phyloP scores from a whole-genome alignment of 1,284 basidiomycete species.

The Bjerkandera adusta region DNA sequence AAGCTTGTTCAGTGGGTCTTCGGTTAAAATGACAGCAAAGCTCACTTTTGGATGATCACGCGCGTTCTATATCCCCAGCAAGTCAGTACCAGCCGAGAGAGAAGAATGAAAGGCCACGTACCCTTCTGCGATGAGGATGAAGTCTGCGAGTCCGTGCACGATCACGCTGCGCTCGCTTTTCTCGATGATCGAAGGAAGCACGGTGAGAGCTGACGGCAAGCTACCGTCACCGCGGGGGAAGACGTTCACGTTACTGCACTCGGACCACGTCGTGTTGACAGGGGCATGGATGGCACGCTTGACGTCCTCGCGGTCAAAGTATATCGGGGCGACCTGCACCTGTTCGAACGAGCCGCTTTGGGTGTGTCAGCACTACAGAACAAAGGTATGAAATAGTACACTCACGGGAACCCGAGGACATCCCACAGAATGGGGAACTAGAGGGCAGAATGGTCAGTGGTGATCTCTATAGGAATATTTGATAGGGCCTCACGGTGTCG shows the following conservation, averaged over 20 bases:
- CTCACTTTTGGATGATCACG: constrained; percentile 68
- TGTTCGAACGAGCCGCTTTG: constrained; percentile 59
- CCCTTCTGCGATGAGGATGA: constrained; percentile 71
- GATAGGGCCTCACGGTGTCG: constrained; percentile 57
- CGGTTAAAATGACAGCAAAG: constrained; percentile 6
- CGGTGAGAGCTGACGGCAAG: constrained; percentile 57
- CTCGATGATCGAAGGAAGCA: constrained; percentile 73
- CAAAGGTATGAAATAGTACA: constrained; percentile 8
- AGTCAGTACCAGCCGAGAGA: not conserved
- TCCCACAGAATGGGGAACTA: constrained; percentile 66
- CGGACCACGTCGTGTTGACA: constrained; percentile 53
- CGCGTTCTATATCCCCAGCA: constrained; percentile 40
- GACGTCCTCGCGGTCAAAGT: constrained; percentile 71
- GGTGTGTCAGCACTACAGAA: not conserved
- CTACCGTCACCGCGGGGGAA: constrained; percentile 62
- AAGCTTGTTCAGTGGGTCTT: constrained; percentile 3
- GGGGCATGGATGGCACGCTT: constrained; percentile 76
- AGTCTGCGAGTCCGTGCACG: constrained; percentile 71
- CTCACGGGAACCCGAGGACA: constrained; percentile 73
- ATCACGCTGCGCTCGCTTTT: constrained; percentile 70
- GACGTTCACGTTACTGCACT: constrained; percentile 60
- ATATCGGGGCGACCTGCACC: constrained; percentile 41
- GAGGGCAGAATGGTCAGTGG: constrained; percentile 19
- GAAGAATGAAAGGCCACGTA: constrained; percentile 29
- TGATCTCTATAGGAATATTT: no score